A percentile compares a stretch with the other conserved stretches of the same genome.
phyloP scores from a whole-genome alignment of 345 rosid genomes.

The Noccaea bulbosa region DNA sequence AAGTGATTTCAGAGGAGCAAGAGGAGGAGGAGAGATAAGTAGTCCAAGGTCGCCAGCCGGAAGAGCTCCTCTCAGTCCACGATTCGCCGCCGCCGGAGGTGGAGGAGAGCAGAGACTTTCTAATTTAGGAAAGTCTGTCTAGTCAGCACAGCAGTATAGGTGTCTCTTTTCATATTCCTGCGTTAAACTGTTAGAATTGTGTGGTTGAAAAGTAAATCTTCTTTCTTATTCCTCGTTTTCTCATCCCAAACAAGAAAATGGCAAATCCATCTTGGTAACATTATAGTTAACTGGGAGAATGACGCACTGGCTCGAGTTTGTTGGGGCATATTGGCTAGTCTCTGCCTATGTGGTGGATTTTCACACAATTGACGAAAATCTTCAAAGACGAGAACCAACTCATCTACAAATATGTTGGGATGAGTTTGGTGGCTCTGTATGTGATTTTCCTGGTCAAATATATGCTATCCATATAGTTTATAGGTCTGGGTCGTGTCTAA shows the following conservation, averaged over 20 bases:
- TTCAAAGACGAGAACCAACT: not conserved
- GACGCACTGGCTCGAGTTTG: not conserved
- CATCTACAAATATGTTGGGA: not conserved
- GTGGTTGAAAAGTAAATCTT: not conserved
- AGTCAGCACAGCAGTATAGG: slow-evolving; percentile 17
- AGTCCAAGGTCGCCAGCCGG: slow-evolving; percentile 62
- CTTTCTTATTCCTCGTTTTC: not conserved
- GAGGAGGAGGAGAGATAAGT: slow-evolving; percentile 46
- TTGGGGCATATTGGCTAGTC: not conserved
- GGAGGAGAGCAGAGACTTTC: slow-evolving; percentile 59
- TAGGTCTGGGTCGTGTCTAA: not conserved
- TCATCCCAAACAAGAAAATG: not conserved
- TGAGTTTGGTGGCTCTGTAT: not conserved
- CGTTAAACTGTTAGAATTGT: too few species aligned
- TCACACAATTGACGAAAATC: not conserved
- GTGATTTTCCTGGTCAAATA: not conserved
- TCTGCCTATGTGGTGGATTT: not conserved
- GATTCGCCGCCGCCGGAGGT: slow-evolving; percentile 13
- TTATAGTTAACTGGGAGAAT: not conserved
- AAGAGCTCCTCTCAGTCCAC: slow-evolving; percentile 67
- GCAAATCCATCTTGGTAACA: not conserved
- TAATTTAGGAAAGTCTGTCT: slow-evolving; percentile 65
- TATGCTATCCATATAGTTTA: not conserved
- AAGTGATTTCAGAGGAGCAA: slow-evolving; percentile 53
- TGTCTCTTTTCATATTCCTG: not conserved